Evolutionary conservation across 371 early-diverging fungal species (phyloP), one percentile per base, ranked within the genome.

Genomic region (Mortierella sp.): DNA sequence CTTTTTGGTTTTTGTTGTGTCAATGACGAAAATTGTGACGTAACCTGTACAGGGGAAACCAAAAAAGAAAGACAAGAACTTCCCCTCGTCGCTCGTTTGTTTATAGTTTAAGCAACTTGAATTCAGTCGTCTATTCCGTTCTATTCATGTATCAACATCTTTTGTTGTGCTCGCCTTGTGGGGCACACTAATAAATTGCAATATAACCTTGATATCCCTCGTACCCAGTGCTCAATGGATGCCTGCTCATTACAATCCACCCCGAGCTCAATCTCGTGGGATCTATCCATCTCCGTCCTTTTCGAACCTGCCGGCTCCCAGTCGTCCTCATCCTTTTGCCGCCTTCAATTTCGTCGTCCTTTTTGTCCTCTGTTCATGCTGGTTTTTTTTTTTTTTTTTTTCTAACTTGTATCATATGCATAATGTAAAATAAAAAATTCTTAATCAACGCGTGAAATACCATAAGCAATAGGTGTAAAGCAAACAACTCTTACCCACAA

Each of bases 121-220:
- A 43, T 43, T 43, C 45, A 43, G 13, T 43, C 45, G 45, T 43
- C 45, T 43, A 43, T 43, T 43, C 45, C 45, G 45, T 43, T 43
- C 19, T 43, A 13, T 43, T 43, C 15, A 12, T 43, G 13, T 43
- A 17, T 43, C 19, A 8, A 8, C 40, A 10, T 37, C 13, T 37
- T n/a, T 2, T 47, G 1, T 6, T 6, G 47, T 47, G 2, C 47
- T n/a, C 1, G 17, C 19, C 47, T 17, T 58, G 34, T 15, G 22
- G 8, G 8, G 12, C 9, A 32, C 58, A 9, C 32, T 29, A 37
- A 61, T 29, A 61, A 61, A 61, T 61, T 61, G 61, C 61, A 61
- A 61, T 61, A 61, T 26, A 61, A 61, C 61, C 26, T 43, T 61
- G 61, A 42, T 61, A 37, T 13, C 40, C 6, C 35, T 35, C 35